Evolutionary conservation across 768 basidiomycete species (phyloP).

Genomic region (Serpula lacrymans): DNA sequence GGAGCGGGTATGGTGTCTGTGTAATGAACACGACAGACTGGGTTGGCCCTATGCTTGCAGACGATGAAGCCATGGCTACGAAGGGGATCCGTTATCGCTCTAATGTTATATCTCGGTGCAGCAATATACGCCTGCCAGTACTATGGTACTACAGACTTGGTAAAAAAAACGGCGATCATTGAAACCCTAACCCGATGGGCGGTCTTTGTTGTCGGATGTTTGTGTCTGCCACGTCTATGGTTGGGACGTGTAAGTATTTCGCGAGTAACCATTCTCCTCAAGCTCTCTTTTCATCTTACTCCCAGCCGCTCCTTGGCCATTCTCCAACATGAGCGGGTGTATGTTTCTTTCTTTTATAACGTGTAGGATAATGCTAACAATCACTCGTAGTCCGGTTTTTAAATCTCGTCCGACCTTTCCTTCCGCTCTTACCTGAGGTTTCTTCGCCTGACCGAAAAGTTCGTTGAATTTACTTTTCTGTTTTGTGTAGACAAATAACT

Average conservation of each 20-base stretch:
- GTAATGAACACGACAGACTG: slow-evolving; percentile 74
- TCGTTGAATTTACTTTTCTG: slow-evolving; percentile 14
- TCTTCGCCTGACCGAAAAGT: slow-evolving; percentile 98
- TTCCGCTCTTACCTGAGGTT: slow-evolving; percentile 95
- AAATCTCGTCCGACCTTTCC: slow-evolving; percentile 96
- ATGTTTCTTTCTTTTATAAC: slow-evolving; percentile 28
- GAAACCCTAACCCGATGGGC: too few relatives aligned
- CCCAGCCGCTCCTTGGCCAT: slow-evolving; percentile 19
- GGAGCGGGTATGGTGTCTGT: slow-evolving; percentile 68
- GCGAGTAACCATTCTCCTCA: slow-evolving; percentile 8
- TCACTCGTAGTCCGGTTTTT: slow-evolving; percentile 81
- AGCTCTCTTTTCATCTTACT: slow-evolving; percentile 18
- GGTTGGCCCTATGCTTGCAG: too few relatives aligned
- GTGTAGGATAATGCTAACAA: slow-evolving; percentile 6
- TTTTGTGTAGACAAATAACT: slow-evolving; percentile 1
- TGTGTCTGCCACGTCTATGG: slow-evolving; percentile 26
- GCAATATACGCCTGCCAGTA: too few relatives aligned
- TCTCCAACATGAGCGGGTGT: slow-evolving; percentile 75
- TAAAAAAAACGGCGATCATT: too few relatives aligned
- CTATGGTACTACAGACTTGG: too few relatives aligned
- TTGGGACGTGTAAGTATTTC: slow-evolving; percentile 4
- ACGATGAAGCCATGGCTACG: too few relatives aligned
- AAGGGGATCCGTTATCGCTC: too few relatives aligned
- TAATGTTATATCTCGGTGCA: too few relatives aligned
- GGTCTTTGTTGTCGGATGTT: slow-evolving; percentile 26